phyloP scores from a whole-genome alignment of 306 rosid genomes.

The Rosa rugosa region DNA sequence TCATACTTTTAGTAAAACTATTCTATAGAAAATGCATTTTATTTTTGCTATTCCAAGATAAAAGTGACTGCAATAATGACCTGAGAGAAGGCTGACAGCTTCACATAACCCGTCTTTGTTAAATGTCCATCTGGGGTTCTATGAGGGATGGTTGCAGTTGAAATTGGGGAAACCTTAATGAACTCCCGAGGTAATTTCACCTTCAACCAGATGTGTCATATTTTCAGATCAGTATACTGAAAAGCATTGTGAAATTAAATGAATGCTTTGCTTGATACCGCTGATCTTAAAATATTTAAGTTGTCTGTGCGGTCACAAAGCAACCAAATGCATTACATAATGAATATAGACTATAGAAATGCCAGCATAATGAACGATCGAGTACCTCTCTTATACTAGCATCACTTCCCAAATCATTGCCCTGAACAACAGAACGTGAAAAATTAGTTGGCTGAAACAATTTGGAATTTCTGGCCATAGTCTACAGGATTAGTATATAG shows the following conservation, averaged over 20 bases:
- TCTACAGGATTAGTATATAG: constrained; percentile 6
- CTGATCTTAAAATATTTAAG: neutral
- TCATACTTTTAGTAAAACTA: neutral
- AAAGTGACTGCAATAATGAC: constrained; percentile 31
- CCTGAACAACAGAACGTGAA: constrained; percentile 47
- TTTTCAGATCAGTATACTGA: constrained; percentile 15
- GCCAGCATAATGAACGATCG: neutral
- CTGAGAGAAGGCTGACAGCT: constrained; percentile 84
- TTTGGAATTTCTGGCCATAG: neutral
- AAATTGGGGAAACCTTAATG: constrained; percentile 85
- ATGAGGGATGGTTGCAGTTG: constrained; percentile 79
- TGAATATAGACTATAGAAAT: constrained; percentile 6
- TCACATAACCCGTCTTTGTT: constrained; percentile 85
- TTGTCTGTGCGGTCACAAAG: neutral
- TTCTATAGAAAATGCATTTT: neutral
- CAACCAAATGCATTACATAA: constrained; percentile 4
- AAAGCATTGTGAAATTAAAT: constrained; percentile 8
- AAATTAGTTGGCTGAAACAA: constrained; percentile 29
- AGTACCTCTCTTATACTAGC: constrained; percentile 69
- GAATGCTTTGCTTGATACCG: constrained; percentile 12
- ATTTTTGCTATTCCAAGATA: neutral
- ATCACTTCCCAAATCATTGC: constrained; percentile 34
- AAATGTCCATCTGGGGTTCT: constrained; percentile 63
- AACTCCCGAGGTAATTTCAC: constrained; percentile 80
- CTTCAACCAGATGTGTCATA: constrained; percentile 41